These are phyloP conservation scores for Pseudozyma sp. DNA, from an alignment of 1,284 basidiomycete genomes.

Conservation along the genomic window DNA sequence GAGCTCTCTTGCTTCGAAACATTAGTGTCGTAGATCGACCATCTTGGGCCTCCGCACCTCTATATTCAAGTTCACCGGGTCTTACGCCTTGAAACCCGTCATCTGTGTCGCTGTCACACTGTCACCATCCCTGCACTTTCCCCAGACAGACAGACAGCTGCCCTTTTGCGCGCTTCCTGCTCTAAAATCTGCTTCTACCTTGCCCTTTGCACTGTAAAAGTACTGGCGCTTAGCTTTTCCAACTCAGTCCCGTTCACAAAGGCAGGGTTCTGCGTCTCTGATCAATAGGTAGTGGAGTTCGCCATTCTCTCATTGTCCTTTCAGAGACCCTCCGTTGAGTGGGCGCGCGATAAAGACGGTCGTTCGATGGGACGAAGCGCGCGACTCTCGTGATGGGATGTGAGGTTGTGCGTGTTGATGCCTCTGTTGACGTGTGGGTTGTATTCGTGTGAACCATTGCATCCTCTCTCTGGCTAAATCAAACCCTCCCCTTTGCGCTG, in stretches of 20 bases:
- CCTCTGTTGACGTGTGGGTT: background rate
- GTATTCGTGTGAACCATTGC: background rate
- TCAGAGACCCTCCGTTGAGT: no score
- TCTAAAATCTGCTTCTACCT: no score
- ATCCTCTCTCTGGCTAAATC: background rate
- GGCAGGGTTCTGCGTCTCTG: background rate
- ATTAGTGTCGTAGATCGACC: constrained; percentile 27
- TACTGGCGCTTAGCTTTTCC: constrained; percentile 2
- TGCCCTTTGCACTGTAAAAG: no score
- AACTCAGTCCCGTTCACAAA: background rate
- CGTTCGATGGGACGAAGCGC: no score
- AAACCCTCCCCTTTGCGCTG: background rate
- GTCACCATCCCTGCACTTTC: no score
- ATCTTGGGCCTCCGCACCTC: constrained; percentile 16
- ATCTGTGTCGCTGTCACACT: background rate
- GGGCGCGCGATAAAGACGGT: no score
- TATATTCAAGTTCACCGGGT: background rate
- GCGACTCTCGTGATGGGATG: no score
- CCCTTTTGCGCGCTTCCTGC: background rate
- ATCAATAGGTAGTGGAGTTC: background rate
- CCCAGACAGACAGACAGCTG: background rate
- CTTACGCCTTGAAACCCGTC: constrained; percentile 6
- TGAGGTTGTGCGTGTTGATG: background rate
- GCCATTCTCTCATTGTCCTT: no score
- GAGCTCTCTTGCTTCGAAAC: constrained; percentile 18